phyloP scores from a whole-genome alignment of 2,329 filamentous ascomycete species.

The Penicillium sp. region DNA sequence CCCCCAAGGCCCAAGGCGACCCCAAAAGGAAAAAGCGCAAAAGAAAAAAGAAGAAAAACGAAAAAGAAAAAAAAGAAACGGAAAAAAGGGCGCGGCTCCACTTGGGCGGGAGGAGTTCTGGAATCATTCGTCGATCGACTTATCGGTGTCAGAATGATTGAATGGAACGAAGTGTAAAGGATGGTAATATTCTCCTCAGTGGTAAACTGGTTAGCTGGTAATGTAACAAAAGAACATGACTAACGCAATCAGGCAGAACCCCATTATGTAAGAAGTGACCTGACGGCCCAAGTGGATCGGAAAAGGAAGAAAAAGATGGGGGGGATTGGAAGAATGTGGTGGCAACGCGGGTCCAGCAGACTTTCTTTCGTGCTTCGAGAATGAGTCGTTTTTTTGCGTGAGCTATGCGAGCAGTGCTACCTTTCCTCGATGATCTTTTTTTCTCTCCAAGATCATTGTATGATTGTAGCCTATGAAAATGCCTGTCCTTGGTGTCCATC shows the following conservation, averaged over 20 bases:
- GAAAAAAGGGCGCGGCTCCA: conserved; percentile 9
- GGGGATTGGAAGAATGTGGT: neutral
- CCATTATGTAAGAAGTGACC: neutral
- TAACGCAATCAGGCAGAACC: neutral
- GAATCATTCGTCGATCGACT: conserved; percentile 27
- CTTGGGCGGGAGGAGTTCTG: conserved; percentile 15
- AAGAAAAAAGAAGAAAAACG: neutral
- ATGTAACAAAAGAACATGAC: neutral
- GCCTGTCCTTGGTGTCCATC: neutral
- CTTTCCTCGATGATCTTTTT: neutral
- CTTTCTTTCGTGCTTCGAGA: neutral
- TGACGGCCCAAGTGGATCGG: neutral
- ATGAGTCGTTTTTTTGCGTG: neutral
- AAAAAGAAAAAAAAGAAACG: neutral
- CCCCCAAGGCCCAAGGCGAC: neutral
- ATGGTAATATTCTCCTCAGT: too few species aligned
- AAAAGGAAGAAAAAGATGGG: neutral
- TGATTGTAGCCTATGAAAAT: neutral
- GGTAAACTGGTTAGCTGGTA: too few species aligned
- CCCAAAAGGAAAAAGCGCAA: neutral
- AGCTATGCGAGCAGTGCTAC: neutral
- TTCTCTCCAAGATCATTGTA: neutral
- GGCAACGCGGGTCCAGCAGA: neutral
- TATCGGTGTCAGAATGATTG: conserved; percentile 1
- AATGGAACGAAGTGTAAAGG: too few species aligned